Conservation (phyloP, 139 green algal genomes). For the Limnomonas spitsbergensis region DNA sequence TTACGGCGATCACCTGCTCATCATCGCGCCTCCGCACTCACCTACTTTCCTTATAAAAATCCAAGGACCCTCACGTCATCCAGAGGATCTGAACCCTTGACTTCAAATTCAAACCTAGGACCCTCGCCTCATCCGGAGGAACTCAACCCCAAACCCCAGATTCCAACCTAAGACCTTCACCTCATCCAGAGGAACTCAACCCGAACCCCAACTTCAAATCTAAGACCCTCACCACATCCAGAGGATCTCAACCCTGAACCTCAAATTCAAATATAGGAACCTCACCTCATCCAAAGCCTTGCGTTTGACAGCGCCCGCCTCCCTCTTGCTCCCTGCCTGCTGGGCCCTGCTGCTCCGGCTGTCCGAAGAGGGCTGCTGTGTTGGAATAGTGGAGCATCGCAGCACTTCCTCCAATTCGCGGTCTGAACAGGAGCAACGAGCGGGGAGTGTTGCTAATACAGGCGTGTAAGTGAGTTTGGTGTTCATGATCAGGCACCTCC, state of each 20-base stretch:
- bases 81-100: no score
- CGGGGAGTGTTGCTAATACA: neutral
- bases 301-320: constrained; percentile 20
- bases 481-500: neutral
- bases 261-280: neutral
- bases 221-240: neutral
- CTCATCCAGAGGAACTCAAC: neutral
- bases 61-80: no score
- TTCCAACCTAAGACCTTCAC: neutral
- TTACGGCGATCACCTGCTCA: no score
- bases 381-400: constrained; percentile 30
- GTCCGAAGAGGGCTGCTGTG: neutral
- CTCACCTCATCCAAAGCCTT: constrained; percentile 35
- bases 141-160: no score
- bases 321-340: constrained; percentile 9
- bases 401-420: constrained; percentile 69
- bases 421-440: constrained; percentile 2
- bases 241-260: neutral
- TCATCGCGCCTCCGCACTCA: no score
- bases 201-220: neutral
- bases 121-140: no score
- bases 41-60: no score
- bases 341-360: neutral
- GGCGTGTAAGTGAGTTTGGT: neutral
- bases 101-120: no score